Evolutionary conservation across 2,329 filamentous ascomycete genomes (phyloP), one percentile per base, ranked within the genome.

Genomic region (Penicillium crustosum): DNA sequence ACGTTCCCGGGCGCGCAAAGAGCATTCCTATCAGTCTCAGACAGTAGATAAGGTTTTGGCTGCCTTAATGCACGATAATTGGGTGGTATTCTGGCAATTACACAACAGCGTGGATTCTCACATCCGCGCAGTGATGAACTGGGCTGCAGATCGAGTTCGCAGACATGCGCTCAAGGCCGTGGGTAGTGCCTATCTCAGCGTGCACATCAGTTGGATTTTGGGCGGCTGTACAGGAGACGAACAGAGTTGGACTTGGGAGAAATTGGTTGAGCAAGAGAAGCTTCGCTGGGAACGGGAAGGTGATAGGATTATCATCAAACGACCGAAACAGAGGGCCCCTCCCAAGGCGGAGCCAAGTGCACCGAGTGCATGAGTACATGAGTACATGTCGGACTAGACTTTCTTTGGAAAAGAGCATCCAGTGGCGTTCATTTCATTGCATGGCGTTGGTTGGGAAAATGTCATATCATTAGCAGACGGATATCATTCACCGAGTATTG

Each of bases 231-330:
- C 76, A 9, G 77, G 77, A 10, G 72, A 75, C 38, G 69, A 70
- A 36, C 62, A 70, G 42, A 61, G 58, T 47, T 77, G 83, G 65
- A 79, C 76, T n/a, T 99, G 93, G 92, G 80, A 85, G 12, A 84
- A 86, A 50, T 76, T 97, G 68, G 82, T 77, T 57, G 81, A 83
- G 35, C 79, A 84, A 63, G 86, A 90, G 69, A 86, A 86, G 3
- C 89, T 97, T 1, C 92, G 92, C 0, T 99, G 94, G 94, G 85
- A 92, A 69, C 78, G 90, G 67, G 87, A 90, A 41, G 87, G 84
- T 5, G 81, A 83, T 43, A 89, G 79, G 68, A 87, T 97, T 33
- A 80, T 92, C n/a, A 93, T 97, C 70, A 84, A 89, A 64, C 85
- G 82, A 69, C 71, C 73, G 17, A 78, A 71, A 61, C 58, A 59